Percentiles rank a stretch among this genome's conserved stretches.
phyloP scores from a whole-genome alignment of 2,329 filamentous ascomycete species.

The Diplodia seriata region DNA sequence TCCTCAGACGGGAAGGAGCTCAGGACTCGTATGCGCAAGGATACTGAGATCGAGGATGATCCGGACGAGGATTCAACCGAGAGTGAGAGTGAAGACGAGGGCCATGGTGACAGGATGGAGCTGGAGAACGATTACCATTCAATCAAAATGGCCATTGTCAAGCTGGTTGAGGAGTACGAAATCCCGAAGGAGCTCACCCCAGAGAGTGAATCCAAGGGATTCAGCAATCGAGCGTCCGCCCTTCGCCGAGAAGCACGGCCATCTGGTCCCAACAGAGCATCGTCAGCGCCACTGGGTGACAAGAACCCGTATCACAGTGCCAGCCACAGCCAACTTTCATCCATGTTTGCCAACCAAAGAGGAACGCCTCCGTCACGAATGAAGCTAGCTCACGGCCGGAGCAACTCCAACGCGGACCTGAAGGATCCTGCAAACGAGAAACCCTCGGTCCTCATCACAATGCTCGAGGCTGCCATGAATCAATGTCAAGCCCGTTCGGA shows the following conservation, averaged over 20 bases:
- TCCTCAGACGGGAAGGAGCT: constrained; percentile 74
- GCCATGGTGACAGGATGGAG: constrained; percentile 57
- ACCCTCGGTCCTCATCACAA: constrained; percentile 66
- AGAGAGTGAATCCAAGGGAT: constrained; percentile 65
- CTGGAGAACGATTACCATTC: constrained; percentile 82
- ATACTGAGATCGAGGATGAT: constrained; percentile 68
- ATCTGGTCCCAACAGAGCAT: constrained; percentile 35
- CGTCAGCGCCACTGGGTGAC: constrained; percentile 45
- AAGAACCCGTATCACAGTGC: constrained; percentile 58
- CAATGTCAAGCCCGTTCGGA: constrained; percentile 81
- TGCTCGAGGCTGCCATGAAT: constrained; percentile 77
- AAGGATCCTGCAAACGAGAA: constrained; percentile 47
- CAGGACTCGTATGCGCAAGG: constrained; percentile 75
- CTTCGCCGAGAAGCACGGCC: constrained; percentile 46
- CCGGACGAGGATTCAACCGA: constrained; percentile 64
- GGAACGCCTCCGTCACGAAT: constrained; percentile 43
- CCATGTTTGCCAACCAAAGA: constrained; percentile 48
- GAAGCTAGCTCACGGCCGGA: constrained; percentile 44
- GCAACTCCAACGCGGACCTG: constrained; percentile 44
- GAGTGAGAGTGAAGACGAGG: constrained; percentile 57
- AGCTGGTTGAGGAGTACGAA: constrained; percentile 82
- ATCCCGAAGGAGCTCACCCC: constrained; percentile 72
- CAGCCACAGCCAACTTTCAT: constrained; percentile 48
- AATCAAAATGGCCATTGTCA: constrained; percentile 79
- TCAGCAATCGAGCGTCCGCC: constrained; percentile 72